phyloP scores from a whole-genome alignment of 148 eudicot genomes.

The Fagopyrum tataricum region DNA sequence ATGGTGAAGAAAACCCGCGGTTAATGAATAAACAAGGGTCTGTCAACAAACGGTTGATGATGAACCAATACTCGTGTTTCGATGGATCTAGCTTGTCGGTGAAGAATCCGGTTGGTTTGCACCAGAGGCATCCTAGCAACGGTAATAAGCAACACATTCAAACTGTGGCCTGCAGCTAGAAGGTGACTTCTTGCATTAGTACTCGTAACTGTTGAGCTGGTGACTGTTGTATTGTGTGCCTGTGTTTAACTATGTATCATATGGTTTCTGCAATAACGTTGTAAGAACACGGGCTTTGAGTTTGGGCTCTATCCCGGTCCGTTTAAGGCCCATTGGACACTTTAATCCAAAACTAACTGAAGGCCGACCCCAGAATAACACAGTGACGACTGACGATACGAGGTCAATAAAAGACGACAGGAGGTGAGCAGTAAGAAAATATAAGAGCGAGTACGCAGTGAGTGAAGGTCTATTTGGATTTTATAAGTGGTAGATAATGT shows the following conservation, averaged over 20 bases:
- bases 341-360: not conserved
- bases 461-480: too few relatives aligned
- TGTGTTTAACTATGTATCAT: too few relatives aligned
- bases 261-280: not conserved
- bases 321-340: not conserved
- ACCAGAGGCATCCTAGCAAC: not conserved
- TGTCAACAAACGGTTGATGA: slow-evolving; percentile 23
- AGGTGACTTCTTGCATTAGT: not conserved
- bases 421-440: too few relatives aligned
- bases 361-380: not conserved
- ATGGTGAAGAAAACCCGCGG: slow-evolving; percentile 17
- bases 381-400: too few relatives aligned
- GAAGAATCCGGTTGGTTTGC: slow-evolving; percentile 2
- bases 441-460: too few relatives aligned
- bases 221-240: too few relatives aligned
- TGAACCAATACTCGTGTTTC: slow-evolving; percentile 55
- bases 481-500: too few relatives aligned
- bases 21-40: too few relatives aligned
- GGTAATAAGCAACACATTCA: not conserved
- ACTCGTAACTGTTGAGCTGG: not conserved
- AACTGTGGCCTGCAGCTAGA: not conserved
- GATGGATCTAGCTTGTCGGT: slow-evolving; percentile 33
- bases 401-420: too few relatives aligned
- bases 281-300: not conserved
- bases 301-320: not conserved